A percentile compares a stretch with the other conserved stretches of the same genome.
phyloP scores from a whole-genome alignment of 176 grass and related monocot genomes.

The Oryza glaberrima region DNA sequence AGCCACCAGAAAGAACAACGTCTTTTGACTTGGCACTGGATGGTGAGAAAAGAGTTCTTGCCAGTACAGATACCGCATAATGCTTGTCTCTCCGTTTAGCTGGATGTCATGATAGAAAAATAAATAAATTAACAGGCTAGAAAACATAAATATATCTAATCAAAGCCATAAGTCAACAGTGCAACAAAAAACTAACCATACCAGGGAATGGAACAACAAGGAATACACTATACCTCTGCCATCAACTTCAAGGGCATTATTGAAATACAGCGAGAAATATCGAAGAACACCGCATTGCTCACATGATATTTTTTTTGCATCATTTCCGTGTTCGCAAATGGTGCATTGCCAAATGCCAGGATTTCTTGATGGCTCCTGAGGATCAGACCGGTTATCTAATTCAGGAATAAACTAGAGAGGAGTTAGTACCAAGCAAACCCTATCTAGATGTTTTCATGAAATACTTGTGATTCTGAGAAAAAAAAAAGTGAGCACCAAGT shows the following conservation, averaged over 20 bases:
- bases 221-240: constrained; percentile 34
- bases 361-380: constrained; percentile 26
- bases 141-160: not conserved
- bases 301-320: constrained; percentile 49
- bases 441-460: not conserved
- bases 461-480: not conserved
- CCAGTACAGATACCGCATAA: constrained; percentile 62
- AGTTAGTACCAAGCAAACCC: constrained; percentile 21
- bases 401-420: constrained; percentile 47
- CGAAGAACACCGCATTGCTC: constrained; percentile 68
- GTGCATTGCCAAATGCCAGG: constrained; percentile 61
- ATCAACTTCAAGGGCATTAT: constrained; percentile 42
- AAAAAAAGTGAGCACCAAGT: not conserved
- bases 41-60: constrained; percentile 70
- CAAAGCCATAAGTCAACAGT: not conserved
- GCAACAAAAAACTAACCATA: not conserved
- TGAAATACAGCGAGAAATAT: constrained; percentile 56
- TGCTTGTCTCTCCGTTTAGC: constrained; percentile 53
- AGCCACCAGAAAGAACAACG: constrained; percentile 36
- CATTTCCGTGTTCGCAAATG: constrained; percentile 64
- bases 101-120: constrained; percentile 45
- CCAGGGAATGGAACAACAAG: not conserved
- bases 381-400: constrained; percentile 35
- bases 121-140: constrained; percentile 24
- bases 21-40: constrained; percentile 41